phyloP scores from a whole-genome alignment of 176 grass and related monocot genomes.

The Eremochloa ophiuroides region DNA sequence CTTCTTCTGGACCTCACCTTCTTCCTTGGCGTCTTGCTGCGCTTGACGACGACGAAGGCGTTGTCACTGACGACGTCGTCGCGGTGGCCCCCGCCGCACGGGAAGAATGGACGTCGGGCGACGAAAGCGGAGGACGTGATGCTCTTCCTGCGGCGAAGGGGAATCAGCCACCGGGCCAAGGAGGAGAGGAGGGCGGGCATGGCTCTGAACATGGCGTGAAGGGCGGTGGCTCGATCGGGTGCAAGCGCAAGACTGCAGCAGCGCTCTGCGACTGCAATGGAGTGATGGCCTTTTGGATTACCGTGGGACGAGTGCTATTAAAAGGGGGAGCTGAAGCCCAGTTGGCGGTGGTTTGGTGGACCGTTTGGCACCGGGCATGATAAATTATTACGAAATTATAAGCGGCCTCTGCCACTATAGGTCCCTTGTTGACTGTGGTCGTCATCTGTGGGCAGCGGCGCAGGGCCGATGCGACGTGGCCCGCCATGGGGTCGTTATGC shows the following conservation, averaged over 20 bases:
- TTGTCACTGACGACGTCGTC: slow-evolving; percentile 26
- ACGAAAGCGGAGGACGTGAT: background rate
- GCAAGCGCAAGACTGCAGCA: background rate
- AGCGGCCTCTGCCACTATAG: too few species aligned
- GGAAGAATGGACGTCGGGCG: slow-evolving; percentile 7
- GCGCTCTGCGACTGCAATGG: background rate
- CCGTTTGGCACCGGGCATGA: slow-evolving; percentile 22
- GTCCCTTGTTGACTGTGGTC: too few species aligned
- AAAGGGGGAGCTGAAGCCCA: background rate
- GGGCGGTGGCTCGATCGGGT: background rate
- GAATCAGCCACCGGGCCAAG: slow-evolving; percentile 9
- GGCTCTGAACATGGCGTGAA: slow-evolving; percentile 9
- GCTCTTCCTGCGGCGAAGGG: background rate
- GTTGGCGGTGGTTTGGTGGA: slow-evolving; percentile 7
- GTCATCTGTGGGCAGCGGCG: too few species aligned
- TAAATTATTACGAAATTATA: too few species aligned
- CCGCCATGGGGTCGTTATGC: too few species aligned
- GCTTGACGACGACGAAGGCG: slow-evolving; percentile 32
- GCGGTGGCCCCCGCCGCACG: slow-evolving; percentile 1
- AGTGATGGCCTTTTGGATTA: background rate
- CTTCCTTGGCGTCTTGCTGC: slow-evolving; percentile 15
- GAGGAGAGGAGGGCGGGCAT: slow-evolving; percentile 18
- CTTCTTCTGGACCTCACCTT: slow-evolving; percentile 16
- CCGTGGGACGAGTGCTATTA: background rate
- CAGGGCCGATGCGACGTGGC: too few species aligned